Conservation (phyloP, 768 basidiomycete species). For the Leucocoprinus birnbaumii region DNA sequence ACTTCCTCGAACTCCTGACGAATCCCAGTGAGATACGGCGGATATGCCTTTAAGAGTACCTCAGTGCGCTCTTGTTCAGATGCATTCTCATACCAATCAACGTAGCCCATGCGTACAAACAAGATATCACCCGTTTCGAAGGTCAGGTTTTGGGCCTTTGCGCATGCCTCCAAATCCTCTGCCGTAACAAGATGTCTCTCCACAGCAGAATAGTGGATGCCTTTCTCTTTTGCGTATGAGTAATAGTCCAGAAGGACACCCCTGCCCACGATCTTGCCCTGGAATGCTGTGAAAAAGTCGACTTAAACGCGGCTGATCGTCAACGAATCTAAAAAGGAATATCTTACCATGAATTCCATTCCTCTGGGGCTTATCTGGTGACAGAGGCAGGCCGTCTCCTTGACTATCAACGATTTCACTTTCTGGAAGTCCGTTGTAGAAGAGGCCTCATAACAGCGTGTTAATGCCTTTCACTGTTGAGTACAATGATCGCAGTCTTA, state of each 20-base stretch:
- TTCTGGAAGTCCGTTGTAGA: slow-evolving; percentile 19
- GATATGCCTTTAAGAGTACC: background rate
- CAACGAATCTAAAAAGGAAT: background rate
- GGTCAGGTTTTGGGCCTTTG: slow-evolving; percentile 16
- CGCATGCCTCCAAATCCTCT: slow-evolving; percentile 18
- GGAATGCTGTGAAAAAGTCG: slow-evolving; percentile 16
- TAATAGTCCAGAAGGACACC: slow-evolving; percentile 22
- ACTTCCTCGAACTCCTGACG: slow-evolving; percentile 20
- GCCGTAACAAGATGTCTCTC: slow-evolving; percentile 18
- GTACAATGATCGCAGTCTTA: background rate
- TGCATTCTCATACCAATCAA: slow-evolving; percentile 20
- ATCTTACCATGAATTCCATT: slow-evolving; percentile 23
- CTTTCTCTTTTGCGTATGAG: slow-evolving; percentile 17
- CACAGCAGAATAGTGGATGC: slow-evolving; percentile 16
- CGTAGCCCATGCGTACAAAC: slow-evolving; percentile 22
- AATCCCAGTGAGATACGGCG: slow-evolving; percentile 15
- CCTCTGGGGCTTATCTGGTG: slow-evolving; percentile 18
- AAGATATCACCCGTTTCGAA: slow-evolving; percentile 23
- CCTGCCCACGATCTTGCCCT: slow-evolving; percentile 24
- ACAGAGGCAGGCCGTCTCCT: slow-evolving; percentile 6
- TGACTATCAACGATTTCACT: slow-evolving; percentile 18
- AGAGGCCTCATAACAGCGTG: slow-evolving; percentile 14
- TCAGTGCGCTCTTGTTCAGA: slow-evolving; percentile 16
- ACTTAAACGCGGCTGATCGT: background rate
- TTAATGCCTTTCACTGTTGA: background rate